Conservation (phyloP, 176 grass and related monocot genomes). For the Tillandsia leiboldiana region DNA sequence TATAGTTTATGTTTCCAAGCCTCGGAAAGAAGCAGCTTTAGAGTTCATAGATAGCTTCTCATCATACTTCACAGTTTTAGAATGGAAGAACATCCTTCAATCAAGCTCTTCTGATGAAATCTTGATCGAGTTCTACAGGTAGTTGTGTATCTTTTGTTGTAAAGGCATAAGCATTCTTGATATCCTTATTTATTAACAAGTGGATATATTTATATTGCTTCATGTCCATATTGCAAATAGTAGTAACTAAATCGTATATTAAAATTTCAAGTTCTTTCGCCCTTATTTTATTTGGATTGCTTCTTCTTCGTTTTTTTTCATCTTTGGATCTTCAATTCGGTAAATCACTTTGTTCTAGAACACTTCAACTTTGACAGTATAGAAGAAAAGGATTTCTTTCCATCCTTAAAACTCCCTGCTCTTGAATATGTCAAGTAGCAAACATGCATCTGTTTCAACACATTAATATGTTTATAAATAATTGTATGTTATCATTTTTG, state of each 20-base stretch:
- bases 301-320: neutral
- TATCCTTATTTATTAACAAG: neutral
- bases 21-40: conserved; percentile 19
- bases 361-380: too few species aligned
- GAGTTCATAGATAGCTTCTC: conserved; percentile 60
- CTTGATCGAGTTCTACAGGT: conserved; percentile 65
- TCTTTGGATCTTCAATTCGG: neutral
- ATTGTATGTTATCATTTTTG: neutral
- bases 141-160: neutral
- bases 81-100: conserved; percentile 40
- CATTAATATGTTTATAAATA: neutral
- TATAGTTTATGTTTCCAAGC: conserved; percentile 48
- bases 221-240: neutral
- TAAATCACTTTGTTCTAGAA: neutral
- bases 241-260: neutral
- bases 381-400: too few species aligned
- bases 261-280: neutral
- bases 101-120: conserved; percentile 17
- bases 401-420: neutral
- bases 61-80: conserved; percentile 42
- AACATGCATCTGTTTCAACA: neutral
- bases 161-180: neutral
- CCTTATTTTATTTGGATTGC: neutral
- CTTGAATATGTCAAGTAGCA: neutral
- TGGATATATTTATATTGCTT: neutral